Evolutionary conservation across 225 moss, liverwort and hornwort species (phyloP).

Genomic region (Takakia lepidozioides): DNA sequence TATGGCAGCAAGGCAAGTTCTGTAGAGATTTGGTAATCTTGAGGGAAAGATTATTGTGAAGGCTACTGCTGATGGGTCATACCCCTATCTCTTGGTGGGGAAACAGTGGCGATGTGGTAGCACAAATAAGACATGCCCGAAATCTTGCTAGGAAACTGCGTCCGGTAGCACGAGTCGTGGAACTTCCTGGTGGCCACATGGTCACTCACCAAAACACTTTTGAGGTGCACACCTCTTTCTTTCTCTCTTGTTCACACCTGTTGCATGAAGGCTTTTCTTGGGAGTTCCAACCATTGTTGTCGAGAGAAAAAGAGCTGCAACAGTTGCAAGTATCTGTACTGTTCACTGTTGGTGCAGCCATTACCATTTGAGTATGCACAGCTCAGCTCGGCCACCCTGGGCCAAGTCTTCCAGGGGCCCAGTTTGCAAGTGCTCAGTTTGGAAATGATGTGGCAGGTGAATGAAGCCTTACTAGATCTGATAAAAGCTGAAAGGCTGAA

Average conservation of each 20-base stretch:
- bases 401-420: too few relatives aligned
- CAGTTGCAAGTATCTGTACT: neutral
- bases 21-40: too few relatives aligned
- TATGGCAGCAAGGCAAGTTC: too few relatives aligned
- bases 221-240: conserved; percentile 34
- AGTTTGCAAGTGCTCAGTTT: neutral
- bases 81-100: too few relatives aligned
- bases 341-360: neutral
- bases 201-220: conserved; percentile 68
- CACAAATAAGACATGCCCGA: conserved; percentile 80
- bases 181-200: conserved; percentile 89
- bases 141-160: conserved; percentile 63
- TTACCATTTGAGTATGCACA: neutral
- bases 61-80: too few relatives aligned
- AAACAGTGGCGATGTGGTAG: conserved; percentile 81
- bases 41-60: too few relatives aligned
- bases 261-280: neutral
- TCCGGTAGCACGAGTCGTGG: conserved; percentile 77
- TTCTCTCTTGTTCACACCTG: neutral
- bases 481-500: conserved; percentile 44
- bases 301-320: neutral
- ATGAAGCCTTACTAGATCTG: conserved; percentile 50
- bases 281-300: too few relatives aligned
- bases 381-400: too few relatives aligned
- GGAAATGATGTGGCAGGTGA: conserved; percentile 43